A percentile compares a stretch with the other conserved stretches of the same genome.
phyloP scores from a whole-genome alignment of 2,329 filamentous ascomycete species.

The Claviceps fusiformis region DNA sequence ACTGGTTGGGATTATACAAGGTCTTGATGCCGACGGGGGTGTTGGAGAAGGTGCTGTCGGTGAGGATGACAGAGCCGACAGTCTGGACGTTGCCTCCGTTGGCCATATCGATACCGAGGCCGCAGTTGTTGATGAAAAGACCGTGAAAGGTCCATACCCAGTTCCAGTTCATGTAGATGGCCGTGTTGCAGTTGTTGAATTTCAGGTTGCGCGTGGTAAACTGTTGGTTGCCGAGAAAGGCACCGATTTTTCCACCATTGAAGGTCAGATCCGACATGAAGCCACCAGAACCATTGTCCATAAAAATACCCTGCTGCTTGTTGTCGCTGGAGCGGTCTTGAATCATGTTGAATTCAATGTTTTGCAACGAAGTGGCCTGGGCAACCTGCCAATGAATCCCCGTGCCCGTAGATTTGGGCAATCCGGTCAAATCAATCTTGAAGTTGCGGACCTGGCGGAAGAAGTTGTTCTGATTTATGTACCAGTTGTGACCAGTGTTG shows the following conservation, averaged over 20 bases:
- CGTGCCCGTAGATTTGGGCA: slow-evolving; percentile 46
- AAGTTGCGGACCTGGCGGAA: slow-evolving; percentile 76
- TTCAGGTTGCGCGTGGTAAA: slow-evolving; percentile 73
- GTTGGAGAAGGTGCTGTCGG: slow-evolving; percentile 68
- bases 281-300: slow-evolving; percentile 73
- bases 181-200: slow-evolving; percentile 72
- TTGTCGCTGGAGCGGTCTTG: slow-evolving; percentile 50
- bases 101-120: slow-evolving; percentile 69
- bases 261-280: slow-evolving; percentile 76
- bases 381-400: slow-evolving; percentile 78
- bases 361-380: slow-evolving; percentile 70
- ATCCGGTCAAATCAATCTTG: slow-evolving; percentile 58
- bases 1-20: slow-evolving; percentile 49
- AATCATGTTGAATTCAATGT: slow-evolving; percentile 70
- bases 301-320: slow-evolving; percentile 65
- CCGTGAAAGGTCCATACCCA: slow-evolving; percentile 77
- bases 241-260: slow-evolving; percentile 66
- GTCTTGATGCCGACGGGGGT: slow-evolving; percentile 60
- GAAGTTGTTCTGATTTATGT: slow-evolving; percentile 73
- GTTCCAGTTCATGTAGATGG: slow-evolving; percentile 84
- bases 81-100: slow-evolving; percentile 49
- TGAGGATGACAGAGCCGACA: slow-evolving; percentile 72
- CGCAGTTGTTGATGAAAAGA: slow-evolving; percentile 58
- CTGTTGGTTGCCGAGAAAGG: slow-evolving; percentile 75
- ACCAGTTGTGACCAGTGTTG: slow-evolving; percentile 55